Conservation (phyloP, 2,329 filamentous ascomycete genomes). For the Clonostachys rosea region DNA sequence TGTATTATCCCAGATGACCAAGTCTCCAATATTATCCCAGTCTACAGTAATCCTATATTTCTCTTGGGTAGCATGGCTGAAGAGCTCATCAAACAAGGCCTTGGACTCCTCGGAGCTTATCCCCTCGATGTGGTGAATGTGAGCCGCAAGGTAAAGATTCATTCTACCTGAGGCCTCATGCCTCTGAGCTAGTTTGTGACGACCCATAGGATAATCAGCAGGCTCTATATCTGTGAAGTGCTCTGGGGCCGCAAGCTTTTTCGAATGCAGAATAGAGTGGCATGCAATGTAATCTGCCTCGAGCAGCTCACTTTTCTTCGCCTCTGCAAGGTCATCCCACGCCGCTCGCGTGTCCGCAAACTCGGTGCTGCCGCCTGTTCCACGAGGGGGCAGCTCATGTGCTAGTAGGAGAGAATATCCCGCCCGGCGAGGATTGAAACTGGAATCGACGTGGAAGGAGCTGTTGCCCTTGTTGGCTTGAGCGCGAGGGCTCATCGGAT, state of each 20-base stretch:
- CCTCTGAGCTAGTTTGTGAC: conserved; percentile 42
- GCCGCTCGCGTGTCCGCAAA: conserved; percentile 49
- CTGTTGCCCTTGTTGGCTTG: conserved; percentile 38
- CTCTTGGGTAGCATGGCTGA: conserved; percentile 37
- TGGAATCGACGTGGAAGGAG: conserved; percentile 50
- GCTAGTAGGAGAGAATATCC: conserved; percentile 46
- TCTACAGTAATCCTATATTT: conserved; percentile 38
- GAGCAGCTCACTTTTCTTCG: conserved; percentile 24
- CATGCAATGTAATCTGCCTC: conserved; percentile 36
- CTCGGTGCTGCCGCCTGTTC: conserved; percentile 43
- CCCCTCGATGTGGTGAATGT: conserved; percentile 48
- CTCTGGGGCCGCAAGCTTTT: conserved; percentile 43
- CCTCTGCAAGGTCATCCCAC: conserved; percentile 35
- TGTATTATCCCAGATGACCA: conserved; percentile 57
- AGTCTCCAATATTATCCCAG: conserved; percentile 43
- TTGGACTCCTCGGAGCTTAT: conserved; percentile 23
- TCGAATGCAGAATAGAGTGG: conserved; percentile 47
- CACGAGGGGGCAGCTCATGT: conserved; percentile 38
- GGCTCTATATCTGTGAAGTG: conserved; percentile 41
- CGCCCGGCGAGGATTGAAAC: conserved; percentile 49
- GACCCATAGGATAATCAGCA: conserved; percentile 23
- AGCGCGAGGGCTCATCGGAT: conserved; percentile 29
- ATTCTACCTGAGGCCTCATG: conserved; percentile 46
- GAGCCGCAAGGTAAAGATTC: conserved; percentile 48
- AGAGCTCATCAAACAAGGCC: conserved; percentile 31